Conservation (phyloP, 2,329 filamentous ascomycete genomes). For the Dothideomycetidae sp. region DNA sequence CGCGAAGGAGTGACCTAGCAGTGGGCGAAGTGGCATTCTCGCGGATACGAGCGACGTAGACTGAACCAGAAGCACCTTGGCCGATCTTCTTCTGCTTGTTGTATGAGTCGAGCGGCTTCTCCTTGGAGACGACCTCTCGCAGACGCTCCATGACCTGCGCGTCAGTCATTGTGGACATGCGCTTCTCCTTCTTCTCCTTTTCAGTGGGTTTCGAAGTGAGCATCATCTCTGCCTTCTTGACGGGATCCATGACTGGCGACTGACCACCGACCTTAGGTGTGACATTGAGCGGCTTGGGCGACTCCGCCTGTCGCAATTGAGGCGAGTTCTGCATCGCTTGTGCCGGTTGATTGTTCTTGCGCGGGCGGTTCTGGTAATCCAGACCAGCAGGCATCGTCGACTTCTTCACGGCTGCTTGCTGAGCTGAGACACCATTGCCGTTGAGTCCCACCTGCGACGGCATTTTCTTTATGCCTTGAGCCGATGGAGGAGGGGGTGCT, state of each 20-base stretch:
- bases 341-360: slow-evolving; percentile 12
- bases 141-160: slow-evolving; percentile 93
- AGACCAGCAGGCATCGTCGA: slow-evolving; percentile 12
- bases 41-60: slow-evolving; percentile 94
- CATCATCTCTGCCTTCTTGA: slow-evolving; percentile 81
- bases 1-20: slow-evolving; percentile 63
- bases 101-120: slow-evolving; percentile 87
- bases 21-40: slow-evolving; percentile 69
- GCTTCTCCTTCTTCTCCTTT: slow-evolving; percentile 67
- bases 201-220: slow-evolving; percentile 47
- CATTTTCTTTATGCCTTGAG: slow-evolving; percentile 12
- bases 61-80: slow-evolving; percentile 91
- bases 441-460: slow-evolving; percentile 14
- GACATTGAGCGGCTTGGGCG: slow-evolving; percentile 40
- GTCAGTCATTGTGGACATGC: slow-evolving; percentile 98
- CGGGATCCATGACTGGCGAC: slow-evolving; percentile 46
- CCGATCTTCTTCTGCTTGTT: slow-evolving; percentile 99
- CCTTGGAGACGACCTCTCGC: slow-evolving; percentile 86
- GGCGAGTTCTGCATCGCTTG: slow-evolving; percentile 15
- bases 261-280: slow-evolving; percentile 33
- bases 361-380: slow-evolving; percentile 7
- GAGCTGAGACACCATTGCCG: slow-evolving; percentile 13
- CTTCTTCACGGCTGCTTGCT: slow-evolving; percentile 6
- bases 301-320: slow-evolving; percentile 12
- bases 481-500: slow-evolving; percentile 56